These are phyloP conservation scores for Cephaloascus fragrans DNA, from an alignment of 805 yeast species.

Conservation along the genomic window DNA sequence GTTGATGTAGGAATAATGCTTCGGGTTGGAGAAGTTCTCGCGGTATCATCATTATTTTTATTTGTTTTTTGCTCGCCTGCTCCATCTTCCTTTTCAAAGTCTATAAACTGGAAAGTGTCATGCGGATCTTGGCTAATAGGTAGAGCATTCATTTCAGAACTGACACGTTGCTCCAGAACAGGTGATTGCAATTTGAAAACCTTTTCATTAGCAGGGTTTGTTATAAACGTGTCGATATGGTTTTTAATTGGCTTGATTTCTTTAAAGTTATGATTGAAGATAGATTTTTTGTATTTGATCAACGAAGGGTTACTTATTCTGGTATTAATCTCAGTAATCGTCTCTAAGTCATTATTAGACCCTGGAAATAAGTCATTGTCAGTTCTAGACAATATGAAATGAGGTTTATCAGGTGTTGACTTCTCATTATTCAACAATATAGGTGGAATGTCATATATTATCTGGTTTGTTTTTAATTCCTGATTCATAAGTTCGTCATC, in stretches of 20 bases:
- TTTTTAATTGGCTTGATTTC: not conserved
- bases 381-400: not conserved
- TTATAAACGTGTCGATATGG: too few relatives aligned
- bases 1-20: not conserved
- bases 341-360: too few relatives aligned
- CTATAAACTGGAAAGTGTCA: not conserved
- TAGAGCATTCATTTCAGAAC: not conserved
- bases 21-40: too few relatives aligned
- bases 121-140: not conserved
- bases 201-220: too few relatives aligned
- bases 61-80: not conserved
- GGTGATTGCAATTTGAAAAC: too few relatives aligned
- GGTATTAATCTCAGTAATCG: not conserved
- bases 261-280: too few relatives aligned
- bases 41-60: too few relatives aligned
- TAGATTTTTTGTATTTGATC: too few relatives aligned
- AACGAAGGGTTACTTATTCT: not conserved
- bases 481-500: not conserved
- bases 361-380: not conserved
- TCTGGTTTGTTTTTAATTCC: not conserved
- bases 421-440: not conserved
- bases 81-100: not conserved
- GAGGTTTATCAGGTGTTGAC: not conserved
- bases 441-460: not conserved
- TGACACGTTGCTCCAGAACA: not conserved